A percentile compares a stretch with the other conserved stretches of the same genome.
Conservation (phyloP, 2,329 filamentous ascomycete species). For the Drechslerella dactyloides region DNA sequence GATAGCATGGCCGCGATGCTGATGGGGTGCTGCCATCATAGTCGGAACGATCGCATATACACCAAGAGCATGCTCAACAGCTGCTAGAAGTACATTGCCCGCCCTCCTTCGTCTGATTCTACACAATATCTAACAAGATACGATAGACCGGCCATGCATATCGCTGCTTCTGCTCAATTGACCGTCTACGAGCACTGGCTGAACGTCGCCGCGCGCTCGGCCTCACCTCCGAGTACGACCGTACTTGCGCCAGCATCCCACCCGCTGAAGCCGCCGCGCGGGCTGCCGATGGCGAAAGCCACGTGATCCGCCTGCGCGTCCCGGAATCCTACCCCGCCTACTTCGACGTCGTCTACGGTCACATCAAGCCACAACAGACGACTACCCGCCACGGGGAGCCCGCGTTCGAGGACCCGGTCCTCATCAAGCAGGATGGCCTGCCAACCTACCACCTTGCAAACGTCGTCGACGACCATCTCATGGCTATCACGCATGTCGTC, state of each 20-base stretch:
- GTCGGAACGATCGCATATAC: constrained; percentile 79
- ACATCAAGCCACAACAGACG: constrained; percentile 65
- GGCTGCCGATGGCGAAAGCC: constrained; percentile 71
- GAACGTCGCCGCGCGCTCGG: constrained; percentile 68
- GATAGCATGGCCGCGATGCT: constrained; percentile 16
- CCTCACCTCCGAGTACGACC: constrained; percentile 69
- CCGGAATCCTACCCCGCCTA: constrained; percentile 70
- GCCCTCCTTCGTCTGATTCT: background rate
- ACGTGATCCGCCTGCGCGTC: constrained; percentile 71
- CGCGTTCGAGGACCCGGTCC: constrained; percentile 79
- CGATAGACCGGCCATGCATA: constrained; percentile 73
- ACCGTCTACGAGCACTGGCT: constrained; percentile 72
- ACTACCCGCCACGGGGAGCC: constrained; percentile 61
- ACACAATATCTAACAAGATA: constrained; percentile 4
- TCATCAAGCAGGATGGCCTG: constrained; percentile 88
- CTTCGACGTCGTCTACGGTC: constrained; percentile 79
- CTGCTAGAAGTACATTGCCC: constrained; percentile 64
- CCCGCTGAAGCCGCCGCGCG: constrained; percentile 72
- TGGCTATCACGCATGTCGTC: constrained; percentile 95
- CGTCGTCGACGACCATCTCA: constrained; percentile 92
- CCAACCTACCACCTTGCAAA: constrained; percentile 98
- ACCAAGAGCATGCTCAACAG: constrained; percentile 72
- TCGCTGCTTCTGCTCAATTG: constrained; percentile 85
- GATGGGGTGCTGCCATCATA: constrained; percentile 57
- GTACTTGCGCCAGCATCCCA: constrained; percentile 74